Evolutionary conservation across 139 green algal genomes (phyloP), one percentile per base, ranked within the genome.

Genomic region (Chlorella ohadii): DNA sequence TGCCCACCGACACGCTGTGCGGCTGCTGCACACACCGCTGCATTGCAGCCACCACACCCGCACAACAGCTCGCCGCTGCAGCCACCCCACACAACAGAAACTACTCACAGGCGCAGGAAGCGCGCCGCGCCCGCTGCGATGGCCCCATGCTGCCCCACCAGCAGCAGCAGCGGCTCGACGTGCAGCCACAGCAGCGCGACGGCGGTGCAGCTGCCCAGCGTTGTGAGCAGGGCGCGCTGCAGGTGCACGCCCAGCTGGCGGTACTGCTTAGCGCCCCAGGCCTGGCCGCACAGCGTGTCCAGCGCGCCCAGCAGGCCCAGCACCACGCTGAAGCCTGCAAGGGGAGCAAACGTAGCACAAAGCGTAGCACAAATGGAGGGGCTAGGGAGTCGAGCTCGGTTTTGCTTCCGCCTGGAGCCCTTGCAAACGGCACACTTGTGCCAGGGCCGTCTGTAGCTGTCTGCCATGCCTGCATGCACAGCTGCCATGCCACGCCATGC

Each of bases 231-330:
- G 34, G 79, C 66, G 23, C 47, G 44, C 87, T 97, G 93, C 55
- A 96, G 83, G 11, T 92, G 68, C 20, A 92, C 51, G n/a, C 94
- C 94, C 71, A 96, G 56, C 19, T 84, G 79, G 4, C 34, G 38
- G 89, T 95, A 96, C 78, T 93, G 89, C 1, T 85, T 80, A 0
- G 94, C 94, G 16, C 94, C 94, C 78, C 87, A 96, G 0, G 90
- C 93, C 87, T 97, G 93, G 2, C 90, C 90, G 74, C 87, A 92
- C 33, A 96, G 78, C 23, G 94, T 97, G 78, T 97, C 94, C 87
- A 96, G 90, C 28, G 89, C 94, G 0, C 88, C 89, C 41, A 83
- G 63, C 63, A 83, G 63, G 63, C 78, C 78, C 63, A 83, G 39
- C 63, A 83, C 39, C 16, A 83, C 25, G 27, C 34, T 61, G 59